Base-by-base conservation (phyloP, 495 filamentous ascomycete genomes). In the Platismatia glauca region DNA sequence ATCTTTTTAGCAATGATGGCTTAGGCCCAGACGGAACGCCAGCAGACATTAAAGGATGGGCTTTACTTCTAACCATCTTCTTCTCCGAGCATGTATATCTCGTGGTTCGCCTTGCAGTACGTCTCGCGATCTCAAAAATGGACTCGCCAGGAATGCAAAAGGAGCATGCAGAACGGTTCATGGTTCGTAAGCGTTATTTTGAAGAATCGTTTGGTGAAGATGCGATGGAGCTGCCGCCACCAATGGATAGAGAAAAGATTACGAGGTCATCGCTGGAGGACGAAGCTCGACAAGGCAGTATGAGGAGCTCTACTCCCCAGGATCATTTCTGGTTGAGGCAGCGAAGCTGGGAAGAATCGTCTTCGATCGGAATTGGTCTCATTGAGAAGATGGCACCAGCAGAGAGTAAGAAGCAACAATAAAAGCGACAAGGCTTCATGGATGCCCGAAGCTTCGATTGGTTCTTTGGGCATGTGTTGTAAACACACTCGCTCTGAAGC, bases 21-120 rank as follows among this genome's bases (percentile, higher is more conserved):
- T 65, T 82, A 4, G 83, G 82, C 0, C 83, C 83, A 4, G 69
- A 75, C 41, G 81, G 86, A 37, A 79, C 75, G 9, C 88, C 86
- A 1, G 80, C 79, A 38, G 80, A 83, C 24, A 90, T 97, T 68
- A 83, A 80, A 57, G 84, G 76, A n/a, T 93, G 89, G 87, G 89
- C 85, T 27, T 78, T 97, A 7, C 80, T 97, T 31, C 74, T 94
- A n/a, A 82, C 87, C 0, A 87, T 98, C 33, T 81, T 97, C 67
- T 84, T 95, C 67, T 85, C 88, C 0, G 94, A 98, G 71, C 94
- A 97, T 64, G 65, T 91, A 2, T 97, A 93, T 67, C 78, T 98
- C 27, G 76, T 83, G 3, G 80, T 87, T 0, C 84, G 90, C 62
- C 83, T 87, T 62, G 82, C 76, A 0, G 88, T 96, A 1, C 81